Evolutionary conservation across 805 yeast genomes (phyloP), one percentile per base, ranked within the genome.

Genomic region (Wickerhamomyces canadensis): DNA sequence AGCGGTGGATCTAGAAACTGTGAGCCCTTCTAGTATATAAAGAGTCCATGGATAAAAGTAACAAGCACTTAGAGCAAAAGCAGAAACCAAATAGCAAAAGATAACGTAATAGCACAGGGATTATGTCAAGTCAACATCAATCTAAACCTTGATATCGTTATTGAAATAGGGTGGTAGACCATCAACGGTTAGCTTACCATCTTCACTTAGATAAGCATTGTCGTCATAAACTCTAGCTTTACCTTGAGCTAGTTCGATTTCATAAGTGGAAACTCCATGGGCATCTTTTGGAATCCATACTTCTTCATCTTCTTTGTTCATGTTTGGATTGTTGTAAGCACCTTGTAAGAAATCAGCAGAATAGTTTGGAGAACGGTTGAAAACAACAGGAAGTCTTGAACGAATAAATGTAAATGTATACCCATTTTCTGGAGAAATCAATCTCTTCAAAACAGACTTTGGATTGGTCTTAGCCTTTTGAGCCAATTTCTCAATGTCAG

Each of bases 121-220:
- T 22, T 22, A 22, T 8, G 27, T 24, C 27, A 24, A n/a, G n/a
- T 24, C 15, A 27, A 11, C 5, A 6, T 7, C 5, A 21, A 11
- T 28, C 19, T 27, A 44, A 18, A 31, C 33, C 22, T 43, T 44
- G 6, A 48, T 35, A 13, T 33, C 45, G 13, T 67, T 72, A 49
- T 75, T 80, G 55, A 75, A 83, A 34, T 74, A 74, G 4, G 93
- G 93, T 35, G 93, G 93, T 36, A 77, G 74, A 27, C 82, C 85
- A 19, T 72, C 64, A 48, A 68, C 78, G 6, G 55, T 57, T 16
- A 72, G 59, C 36, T 65, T 65, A 30, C 78, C 80, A 63, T 78
- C 76, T 31, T 76, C 86, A 47, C 76, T 69, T 43, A 67, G 72
- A 5, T 60, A 56, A 6, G 93, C 79, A 47, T 74, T 67, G 14